These are phyloP conservation scores for Fusarium piperis DNA, from an alignment of 2,329 filamentous ascomycete genomes.

Conservation along the genomic window DNA sequence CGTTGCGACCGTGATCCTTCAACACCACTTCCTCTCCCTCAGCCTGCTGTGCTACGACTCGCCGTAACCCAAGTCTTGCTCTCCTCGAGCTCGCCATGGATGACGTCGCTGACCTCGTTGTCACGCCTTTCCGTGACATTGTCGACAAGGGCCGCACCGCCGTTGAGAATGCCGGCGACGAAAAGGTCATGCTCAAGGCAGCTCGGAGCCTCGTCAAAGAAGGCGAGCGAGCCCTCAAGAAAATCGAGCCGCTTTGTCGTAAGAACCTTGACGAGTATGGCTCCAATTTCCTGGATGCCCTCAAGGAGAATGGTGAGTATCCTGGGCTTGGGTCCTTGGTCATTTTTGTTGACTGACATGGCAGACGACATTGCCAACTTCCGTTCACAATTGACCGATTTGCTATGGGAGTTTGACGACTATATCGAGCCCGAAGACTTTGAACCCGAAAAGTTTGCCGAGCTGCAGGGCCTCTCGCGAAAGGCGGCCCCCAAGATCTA, in stretches of 20 bases:
- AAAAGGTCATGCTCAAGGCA: conserved; percentile 59
- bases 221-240: conserved; percentile 60
- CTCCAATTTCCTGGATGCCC: conserved; percentile 58
- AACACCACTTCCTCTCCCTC: neutral
- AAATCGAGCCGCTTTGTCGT: conserved; percentile 61
- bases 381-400: conserved; percentile 57
- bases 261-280: conserved; percentile 61
- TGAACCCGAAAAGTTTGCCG: conserved; percentile 59
- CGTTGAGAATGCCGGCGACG: conserved; percentile 57
- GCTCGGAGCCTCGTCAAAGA: conserved; percentile 59
- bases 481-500: conserved; percentile 59
- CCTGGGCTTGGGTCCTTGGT: neutral
- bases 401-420: conserved; percentile 68
- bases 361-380: conserved; percentile 61
- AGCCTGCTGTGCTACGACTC: neutral
- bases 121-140: conserved; percentile 63
- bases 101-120: conserved; percentile 54
- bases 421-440: conserved; percentile 61
- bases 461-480: conserved; percentile 59
- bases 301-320: conserved; percentile 63
- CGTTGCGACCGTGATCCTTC: conserved; percentile 5
- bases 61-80: neutral
- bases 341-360: conserved; percentile 5
- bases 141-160: conserved; percentile 61
- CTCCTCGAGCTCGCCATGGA: conserved; percentile 47